Percentiles rank a stretch among this genome's conserved stretches.
Evolutionary conservation across 2,329 filamentous ascomycete genomes (phyloP).

Genomic region (Monosporascus sp.): DNA sequence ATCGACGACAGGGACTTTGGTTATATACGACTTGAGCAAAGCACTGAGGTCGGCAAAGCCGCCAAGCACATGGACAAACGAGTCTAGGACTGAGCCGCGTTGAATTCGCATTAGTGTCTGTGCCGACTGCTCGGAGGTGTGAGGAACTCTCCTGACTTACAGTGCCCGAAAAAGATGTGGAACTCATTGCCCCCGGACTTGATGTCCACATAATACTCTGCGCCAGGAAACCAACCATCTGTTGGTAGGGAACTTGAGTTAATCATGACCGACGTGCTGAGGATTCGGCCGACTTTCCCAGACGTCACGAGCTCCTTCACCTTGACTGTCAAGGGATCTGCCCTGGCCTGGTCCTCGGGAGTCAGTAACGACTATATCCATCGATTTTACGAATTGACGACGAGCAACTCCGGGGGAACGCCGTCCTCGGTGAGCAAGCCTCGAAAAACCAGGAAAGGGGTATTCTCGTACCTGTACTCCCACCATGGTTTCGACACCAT

Average conservation of each 20-base stretch:
- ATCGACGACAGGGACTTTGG: constrained; percentile 15
- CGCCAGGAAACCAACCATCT: constrained; percentile 14
- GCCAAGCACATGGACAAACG: constrained; percentile 27
- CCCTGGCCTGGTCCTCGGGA: constrained; percentile 30
- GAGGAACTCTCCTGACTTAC: constrained; percentile 11
- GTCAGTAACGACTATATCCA: no score
- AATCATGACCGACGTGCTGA: constrained; percentile 24
- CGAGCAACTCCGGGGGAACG: no score
- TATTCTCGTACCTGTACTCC: constrained; percentile 24
- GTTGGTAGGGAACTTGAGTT: constrained; percentile 1
- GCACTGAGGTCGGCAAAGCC: constrained; percentile 21
- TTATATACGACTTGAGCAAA: constrained; percentile 20
- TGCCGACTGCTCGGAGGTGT: no score
- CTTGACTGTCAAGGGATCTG: constrained; percentile 32
- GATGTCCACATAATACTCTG: constrained; percentile 8
- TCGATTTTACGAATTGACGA: no score
- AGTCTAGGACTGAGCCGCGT: constrained; percentile 23
- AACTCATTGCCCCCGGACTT: constrained; percentile 15
- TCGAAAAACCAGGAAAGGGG: no score
- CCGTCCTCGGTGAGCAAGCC: no score
- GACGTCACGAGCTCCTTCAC: constrained; percentile 35
- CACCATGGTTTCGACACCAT: constrained; percentile 37
- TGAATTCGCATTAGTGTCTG: no score
- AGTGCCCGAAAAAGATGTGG: constrained; percentile 24
- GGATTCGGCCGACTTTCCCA: constrained; percentile 37